Conservation (phyloP, 2,329 filamentous ascomycete genomes). For the Trichoderma atrobrunneum region DNA sequence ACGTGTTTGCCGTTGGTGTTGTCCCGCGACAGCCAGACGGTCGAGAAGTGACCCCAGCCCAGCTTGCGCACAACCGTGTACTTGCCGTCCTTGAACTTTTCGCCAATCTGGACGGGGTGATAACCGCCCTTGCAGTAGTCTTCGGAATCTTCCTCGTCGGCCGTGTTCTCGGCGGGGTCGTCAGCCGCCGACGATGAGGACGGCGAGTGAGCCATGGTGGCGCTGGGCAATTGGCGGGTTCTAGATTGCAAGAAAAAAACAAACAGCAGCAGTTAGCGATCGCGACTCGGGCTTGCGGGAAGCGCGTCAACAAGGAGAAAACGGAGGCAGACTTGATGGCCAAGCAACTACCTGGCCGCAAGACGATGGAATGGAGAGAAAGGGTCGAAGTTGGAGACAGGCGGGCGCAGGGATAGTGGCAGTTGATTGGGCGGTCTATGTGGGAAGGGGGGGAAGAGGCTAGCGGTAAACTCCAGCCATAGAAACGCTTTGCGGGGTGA, state of each 20-base stretch:
- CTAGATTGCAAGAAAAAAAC: slow-evolving; percentile 32
- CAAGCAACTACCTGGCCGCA: neutral
- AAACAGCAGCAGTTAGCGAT: slow-evolving; percentile 3
- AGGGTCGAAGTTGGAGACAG: slow-evolving; percentile 12
- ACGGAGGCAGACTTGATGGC: neutral
- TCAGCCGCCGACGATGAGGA: slow-evolving; percentile 76
- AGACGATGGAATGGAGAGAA: neutral
- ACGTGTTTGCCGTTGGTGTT: slow-evolving; percentile 90
- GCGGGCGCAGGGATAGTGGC: slow-evolving; percentile 9
- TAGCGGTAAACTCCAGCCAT: neutral
- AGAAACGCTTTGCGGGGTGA: slow-evolving; percentile 14
- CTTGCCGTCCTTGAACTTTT: slow-evolving; percentile 95
- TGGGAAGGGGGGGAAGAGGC: neutral
- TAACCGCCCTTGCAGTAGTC: slow-evolving; percentile 99
- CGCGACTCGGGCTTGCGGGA: neutral
- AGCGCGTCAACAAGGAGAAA: neutral
- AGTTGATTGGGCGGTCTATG: slow-evolving; percentile 15
- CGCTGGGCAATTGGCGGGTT: slow-evolving; percentile 54
- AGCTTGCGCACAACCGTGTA: slow-evolving; percentile 96
- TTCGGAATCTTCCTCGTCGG: slow-evolving; percentile 97
- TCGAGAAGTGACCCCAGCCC: slow-evolving; percentile 99
- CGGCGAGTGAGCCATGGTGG: slow-evolving; percentile 67
- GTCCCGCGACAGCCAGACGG: slow-evolving; percentile 81
- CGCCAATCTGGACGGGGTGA: slow-evolving; percentile 89
- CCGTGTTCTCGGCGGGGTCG: slow-evolving; percentile 85